phyloP scores from a whole-genome alignment of 2,329 filamentous ascomycete genomes.

The Diaporthe nobilis region DNA sequence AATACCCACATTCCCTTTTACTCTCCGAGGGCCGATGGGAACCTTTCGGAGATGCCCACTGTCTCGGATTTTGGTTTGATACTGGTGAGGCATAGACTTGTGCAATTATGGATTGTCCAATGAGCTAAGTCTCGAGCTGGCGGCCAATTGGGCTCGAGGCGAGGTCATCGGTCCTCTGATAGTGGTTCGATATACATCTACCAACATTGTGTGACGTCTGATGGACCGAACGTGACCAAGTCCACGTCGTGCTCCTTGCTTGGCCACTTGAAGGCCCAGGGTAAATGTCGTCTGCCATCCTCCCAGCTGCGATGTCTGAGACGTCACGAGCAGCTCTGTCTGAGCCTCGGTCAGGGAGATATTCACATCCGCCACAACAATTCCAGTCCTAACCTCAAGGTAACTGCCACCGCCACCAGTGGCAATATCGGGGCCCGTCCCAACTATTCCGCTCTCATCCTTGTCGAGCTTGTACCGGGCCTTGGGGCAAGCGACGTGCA shows the following conservation, averaged over 20 bases:
- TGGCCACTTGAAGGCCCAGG: not conserved
- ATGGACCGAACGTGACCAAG: not conserved
- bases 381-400: not conserved
- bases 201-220: not conserved
- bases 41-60: conserved; percentile 20
- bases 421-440: too few relatives aligned
- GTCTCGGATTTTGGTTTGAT: not conserved
- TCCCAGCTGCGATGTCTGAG: not conserved
- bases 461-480: not conserved
- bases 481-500: too few relatives aligned
- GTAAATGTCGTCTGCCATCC: too few relatives aligned
- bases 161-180: not conserved
- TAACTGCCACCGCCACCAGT: not conserved
- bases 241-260: not conserved
- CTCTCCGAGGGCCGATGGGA: not conserved
- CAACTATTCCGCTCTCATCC: not conserved
- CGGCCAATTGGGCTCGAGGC: not conserved
- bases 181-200: not conserved
- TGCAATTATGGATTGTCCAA: not conserved
- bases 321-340: too few relatives aligned
- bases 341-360: accelerated
- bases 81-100: not conserved
- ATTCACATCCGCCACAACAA: too few relatives aligned
- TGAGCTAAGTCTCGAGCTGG: not conserved
- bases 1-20: not conserved